Evolutionary conservation across 2,329 filamentous ascomycete species (phyloP), one percentile per base, ranked within the genome.

Genomic region (Leptodontidium sp.): DNA sequence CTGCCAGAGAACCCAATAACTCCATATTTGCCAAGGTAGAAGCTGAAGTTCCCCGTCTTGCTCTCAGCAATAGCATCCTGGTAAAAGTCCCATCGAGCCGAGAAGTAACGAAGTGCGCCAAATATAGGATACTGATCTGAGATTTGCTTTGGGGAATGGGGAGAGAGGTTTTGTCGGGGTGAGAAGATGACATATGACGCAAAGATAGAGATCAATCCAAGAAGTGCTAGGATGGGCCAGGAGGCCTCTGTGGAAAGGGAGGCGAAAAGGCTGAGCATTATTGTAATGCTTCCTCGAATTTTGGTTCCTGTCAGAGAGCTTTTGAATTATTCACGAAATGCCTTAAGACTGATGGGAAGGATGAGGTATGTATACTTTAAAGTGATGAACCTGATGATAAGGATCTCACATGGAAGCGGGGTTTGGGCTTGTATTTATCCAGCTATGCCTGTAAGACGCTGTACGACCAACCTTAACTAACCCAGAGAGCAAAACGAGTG

Each of bases 51-150:
- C 32, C 83, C 83, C 0, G 78, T 81, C 5, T 71, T 63, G 0
- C 79, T 79, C 8, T 77, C 69, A 15, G 70, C 71, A 7, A 72
- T 71, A 11, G 78, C 78, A n/a, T 79, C 67, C 21, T 72, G 72
- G 64, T 82, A 80, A 73, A 85, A 87, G 32, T 83, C 80, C 75
- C 79, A 80, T 64, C 84, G 79, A 17, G 78, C 68, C 2, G 81
- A 82, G 78, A 85, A 86, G 78, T 85, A 86, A 0, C 77, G 75
- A 32, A 81, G 66, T 1, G 81, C 78, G 2, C 84, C 84, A 3
- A 84, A 67, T 9, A 86, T 69, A 0, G 85, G 84, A 29, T 47
- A 26, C 14, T 61, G 38, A 11, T 61, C 55, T 40, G 55, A 38
- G 15, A 43, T 43, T 2, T 38, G 55, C 7, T n/a, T 12, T 21